Evolutionary conservation across 2,329 filamentous ascomycete genomes (phyloP).

Genomic region (Penicillium decumbens): DNA sequence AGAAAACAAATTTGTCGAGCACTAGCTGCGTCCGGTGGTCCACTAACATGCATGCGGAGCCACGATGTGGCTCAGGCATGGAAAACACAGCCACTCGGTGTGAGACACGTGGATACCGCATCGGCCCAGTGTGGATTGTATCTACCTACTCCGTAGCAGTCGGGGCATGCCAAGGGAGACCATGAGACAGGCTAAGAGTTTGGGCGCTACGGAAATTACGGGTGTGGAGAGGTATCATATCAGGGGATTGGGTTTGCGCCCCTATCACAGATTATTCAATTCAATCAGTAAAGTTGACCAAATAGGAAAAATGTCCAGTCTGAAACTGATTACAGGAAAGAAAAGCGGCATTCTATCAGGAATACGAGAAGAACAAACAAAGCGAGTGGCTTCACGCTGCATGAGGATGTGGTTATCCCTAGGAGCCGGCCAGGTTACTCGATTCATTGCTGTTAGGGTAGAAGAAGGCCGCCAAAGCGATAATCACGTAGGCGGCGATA

Average conservation of each 20-base stretch:
- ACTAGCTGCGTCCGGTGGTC: not conserved
- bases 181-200: not conserved
- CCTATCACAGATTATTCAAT: not conserved
- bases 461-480: conserved; percentile 55
- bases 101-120: conserved; percentile 18
- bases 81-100: conserved; percentile 21
- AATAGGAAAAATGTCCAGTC: not conserved
- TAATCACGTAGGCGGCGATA: conserved; percentile 74
- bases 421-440: conserved; percentile 27
- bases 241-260: not conserved
- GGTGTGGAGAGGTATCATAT: not conserved
- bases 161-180: not conserved
- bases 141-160: too few species aligned
- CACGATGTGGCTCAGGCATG: conserved; percentile 16
- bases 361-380: not conserved
- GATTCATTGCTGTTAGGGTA: conserved; percentile 30
- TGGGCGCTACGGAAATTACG: not conserved
- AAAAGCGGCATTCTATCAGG: not conserved
- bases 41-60: conserved; percentile 7
- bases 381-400: not conserved
- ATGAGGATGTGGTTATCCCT: not conserved
- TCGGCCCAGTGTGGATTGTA: too few species aligned
- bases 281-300: not conserved
- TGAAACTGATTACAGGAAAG: not conserved
- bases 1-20: not conserved